These are phyloP conservation scores for Pyricularia sp. DNA, from an alignment of 2,329 filamentous ascomycete species.

Conservation along the genomic window DNA sequence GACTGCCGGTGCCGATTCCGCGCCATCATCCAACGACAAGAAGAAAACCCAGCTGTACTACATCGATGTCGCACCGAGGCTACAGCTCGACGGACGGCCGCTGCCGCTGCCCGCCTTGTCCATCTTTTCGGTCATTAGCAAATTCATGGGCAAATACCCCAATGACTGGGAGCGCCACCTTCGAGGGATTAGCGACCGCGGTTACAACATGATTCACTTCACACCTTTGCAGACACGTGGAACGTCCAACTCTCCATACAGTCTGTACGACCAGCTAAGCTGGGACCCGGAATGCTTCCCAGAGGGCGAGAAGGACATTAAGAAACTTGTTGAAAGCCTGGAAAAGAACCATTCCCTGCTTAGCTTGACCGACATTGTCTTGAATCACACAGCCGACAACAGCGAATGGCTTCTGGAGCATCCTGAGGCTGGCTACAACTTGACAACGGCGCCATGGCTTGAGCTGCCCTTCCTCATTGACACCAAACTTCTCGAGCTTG, in stretches of 20 bases:
- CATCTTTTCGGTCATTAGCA: constrained; percentile 88
- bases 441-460: constrained; percentile 73
- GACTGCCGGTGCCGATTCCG: constrained; percentile 30
- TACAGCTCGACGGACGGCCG: constrained; percentile 59
- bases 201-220: constrained; percentile 99
- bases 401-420: constrained; percentile 89
- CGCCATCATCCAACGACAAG: constrained; percentile 28
- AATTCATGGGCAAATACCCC: constrained; percentile 93
- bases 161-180: constrained; percentile 83
- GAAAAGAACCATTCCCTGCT: constrained; percentile 75
- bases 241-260: constrained; percentile 91
- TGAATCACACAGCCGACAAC: constrained; percentile 96
- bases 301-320: constrained; percentile 69
- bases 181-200: constrained; percentile 72
- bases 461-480: constrained; percentile 51
- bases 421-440: constrained; percentile 89
- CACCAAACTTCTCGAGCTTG: constrained; percentile 57
- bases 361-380: constrained; percentile 88
- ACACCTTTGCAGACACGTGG: constrained; percentile 85
- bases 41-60: constrained; percentile 72
- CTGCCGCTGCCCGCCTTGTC: constrained; percentile 79
- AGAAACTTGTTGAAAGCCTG: constrained; percentile 64
- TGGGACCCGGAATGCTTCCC: constrained; percentile 80
- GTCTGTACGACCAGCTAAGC: constrained; percentile 78
- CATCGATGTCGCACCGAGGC: constrained; percentile 78